Evolutionary conservation across 1,139 yeast genomes (phyloP).

Genomic region (Magnusiomyces paraingens): DNA sequence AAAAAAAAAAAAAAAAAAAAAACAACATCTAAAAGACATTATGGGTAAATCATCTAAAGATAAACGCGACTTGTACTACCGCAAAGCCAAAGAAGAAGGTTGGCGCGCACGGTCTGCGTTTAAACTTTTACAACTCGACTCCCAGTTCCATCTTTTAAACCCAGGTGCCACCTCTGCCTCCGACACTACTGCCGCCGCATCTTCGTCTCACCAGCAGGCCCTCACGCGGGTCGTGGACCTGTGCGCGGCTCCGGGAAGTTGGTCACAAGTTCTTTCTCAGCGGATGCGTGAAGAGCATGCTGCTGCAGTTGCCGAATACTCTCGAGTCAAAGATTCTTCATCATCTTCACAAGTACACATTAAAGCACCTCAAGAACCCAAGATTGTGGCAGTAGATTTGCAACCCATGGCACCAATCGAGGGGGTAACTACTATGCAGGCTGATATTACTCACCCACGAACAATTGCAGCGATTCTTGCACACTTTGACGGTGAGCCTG

Average conservation of each 20-base stretch:
- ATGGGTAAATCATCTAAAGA: slow-evolving; percentile 98
- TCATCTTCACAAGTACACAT: not conserved
- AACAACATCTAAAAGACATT: too few relatives aligned
- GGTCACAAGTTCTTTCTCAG: slow-evolving; percentile 92
- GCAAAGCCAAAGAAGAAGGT: slow-evolving; percentile 95
- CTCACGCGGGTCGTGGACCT: slow-evolving; percentile 83
- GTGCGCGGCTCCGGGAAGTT: slow-evolving; percentile 98
- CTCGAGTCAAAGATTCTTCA: not conserved
- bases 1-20: too few relatives aligned
- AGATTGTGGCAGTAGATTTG: slow-evolving; percentile 87
- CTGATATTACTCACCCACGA: slow-evolving; percentile 93
- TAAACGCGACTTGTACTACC: slow-evolving; percentile 77
- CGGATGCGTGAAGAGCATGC: slow-evolving; percentile 44
- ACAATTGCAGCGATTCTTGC: slow-evolving; percentile 70
- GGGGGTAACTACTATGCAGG: slow-evolving; percentile 83
- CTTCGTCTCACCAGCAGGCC: slow-evolving; percentile 28
- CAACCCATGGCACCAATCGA: slow-evolving; percentile 96
- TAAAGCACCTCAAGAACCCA: slow-evolving; percentile 37
- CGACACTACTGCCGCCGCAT: too few relatives aligned
- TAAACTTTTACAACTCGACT: slow-evolving; percentile 81
- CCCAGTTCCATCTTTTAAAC: slow-evolving; percentile 75
- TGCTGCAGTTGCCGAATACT: slow-evolving; percentile 5
- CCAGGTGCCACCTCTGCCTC: too few relatives aligned
- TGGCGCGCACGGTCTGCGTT: slow-evolving; percentile 97
- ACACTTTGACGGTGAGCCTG: slow-evolving; percentile 82